A percentile compares a stretch with the other conserved stretches of the same genome.
Evolutionary conservation across 495 filamentous ascomycete species (phyloP).

Genomic region (Aspergillus conjunctus): DNA sequence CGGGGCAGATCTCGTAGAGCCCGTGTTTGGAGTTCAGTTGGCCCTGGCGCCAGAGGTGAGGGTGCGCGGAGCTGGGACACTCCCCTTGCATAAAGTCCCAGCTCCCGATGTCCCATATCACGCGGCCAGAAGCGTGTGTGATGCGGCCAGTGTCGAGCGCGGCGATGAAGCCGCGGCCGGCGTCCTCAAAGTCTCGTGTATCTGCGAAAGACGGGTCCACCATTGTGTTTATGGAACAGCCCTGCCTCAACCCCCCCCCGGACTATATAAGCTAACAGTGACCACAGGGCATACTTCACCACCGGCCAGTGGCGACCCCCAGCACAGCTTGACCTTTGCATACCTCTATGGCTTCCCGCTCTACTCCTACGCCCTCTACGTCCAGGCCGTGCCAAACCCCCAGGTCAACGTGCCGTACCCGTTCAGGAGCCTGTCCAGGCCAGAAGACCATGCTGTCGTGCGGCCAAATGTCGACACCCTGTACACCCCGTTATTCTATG

Average conservation of each 20-base stretch:
- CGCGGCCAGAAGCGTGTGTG: slow-evolving; percentile 6
- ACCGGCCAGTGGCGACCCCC: background rate
- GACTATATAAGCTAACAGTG: background rate
- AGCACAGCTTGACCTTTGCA: background rate
- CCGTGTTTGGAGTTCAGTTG: slow-evolving; percentile 24
- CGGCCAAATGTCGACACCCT: slow-evolving; percentile 1
- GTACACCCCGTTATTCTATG: background rate
- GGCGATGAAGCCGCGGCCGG: slow-evolving; percentile 25
- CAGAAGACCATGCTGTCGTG: background rate
- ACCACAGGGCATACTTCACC: background rate
- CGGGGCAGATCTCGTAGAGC: slow-evolving; percentile 27
- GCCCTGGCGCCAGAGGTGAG: slow-evolving; percentile 29
- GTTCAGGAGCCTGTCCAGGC: background rate
- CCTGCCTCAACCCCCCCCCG: background rate
- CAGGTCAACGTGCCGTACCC: background rate
- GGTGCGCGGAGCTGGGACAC: slow-evolving; percentile 25
- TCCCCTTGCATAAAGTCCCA: slow-evolving; percentile 25
- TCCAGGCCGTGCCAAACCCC: background rate
- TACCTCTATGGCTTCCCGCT: slow-evolving; percentile 1
- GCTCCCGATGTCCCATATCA: slow-evolving; percentile 26
- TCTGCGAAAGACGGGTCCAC: slow-evolving; percentile 11
- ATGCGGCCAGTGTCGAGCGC: slow-evolving; percentile 22
- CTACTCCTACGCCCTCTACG: slow-evolving; percentile 1
- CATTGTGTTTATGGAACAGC: background rate
- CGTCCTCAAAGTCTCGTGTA: slow-evolving; percentile 25